Conservation (phyloP, 768 basidiomycete species). For the Naematelia encephala region DNA sequence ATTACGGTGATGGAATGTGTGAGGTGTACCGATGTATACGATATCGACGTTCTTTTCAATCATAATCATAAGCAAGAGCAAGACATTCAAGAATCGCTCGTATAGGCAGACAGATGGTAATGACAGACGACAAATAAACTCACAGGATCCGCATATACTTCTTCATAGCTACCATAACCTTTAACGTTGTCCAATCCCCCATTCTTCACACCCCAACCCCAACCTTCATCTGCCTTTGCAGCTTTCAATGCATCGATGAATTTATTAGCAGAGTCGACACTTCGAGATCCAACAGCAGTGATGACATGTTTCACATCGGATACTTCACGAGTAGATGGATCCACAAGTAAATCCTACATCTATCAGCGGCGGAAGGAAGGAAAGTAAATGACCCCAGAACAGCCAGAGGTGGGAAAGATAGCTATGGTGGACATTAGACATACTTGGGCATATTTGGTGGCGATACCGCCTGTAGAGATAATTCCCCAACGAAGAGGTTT, state of each 20-base stretch:
- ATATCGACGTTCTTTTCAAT: slow-evolving; percentile 63
- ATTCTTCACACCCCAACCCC: not conserved
- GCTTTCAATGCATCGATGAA: slow-evolving; percentile 58
- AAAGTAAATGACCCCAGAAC: not conserved
- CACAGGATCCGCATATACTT: slow-evolving; percentile 69
- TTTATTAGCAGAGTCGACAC: slow-evolving; percentile 62
- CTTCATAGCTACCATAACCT: slow-evolving; percentile 67
- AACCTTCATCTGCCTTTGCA: slow-evolving; percentile 51
- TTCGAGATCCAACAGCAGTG: slow-evolving; percentile 72
- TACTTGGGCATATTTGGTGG: slow-evolving; percentile 66
- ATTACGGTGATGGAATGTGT: slow-evolving; percentile 76
- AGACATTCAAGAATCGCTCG: not conserved
- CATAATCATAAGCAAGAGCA: slow-evolving; percentile 3
- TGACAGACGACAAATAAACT: slow-evolving; percentile 24
- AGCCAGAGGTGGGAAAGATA: not conserved
- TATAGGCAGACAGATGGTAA: not conserved
- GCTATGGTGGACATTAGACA: slow-evolving; percentile 9
- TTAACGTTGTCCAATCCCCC: not conserved
- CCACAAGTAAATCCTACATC: slow-evolving; percentile 66
- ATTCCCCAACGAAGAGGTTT: slow-evolving; percentile 65
- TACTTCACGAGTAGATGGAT: slow-evolving; percentile 60
- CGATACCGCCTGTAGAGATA: slow-evolving; percentile 75
- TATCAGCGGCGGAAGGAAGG: not conserved
- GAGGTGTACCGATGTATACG: slow-evolving; percentile 80
- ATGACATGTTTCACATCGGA: slow-evolving; percentile 46